Evolutionary conservation across 2,329 filamentous ascomycete species (phyloP).

Genomic region (Neonectria sp.): DNA sequence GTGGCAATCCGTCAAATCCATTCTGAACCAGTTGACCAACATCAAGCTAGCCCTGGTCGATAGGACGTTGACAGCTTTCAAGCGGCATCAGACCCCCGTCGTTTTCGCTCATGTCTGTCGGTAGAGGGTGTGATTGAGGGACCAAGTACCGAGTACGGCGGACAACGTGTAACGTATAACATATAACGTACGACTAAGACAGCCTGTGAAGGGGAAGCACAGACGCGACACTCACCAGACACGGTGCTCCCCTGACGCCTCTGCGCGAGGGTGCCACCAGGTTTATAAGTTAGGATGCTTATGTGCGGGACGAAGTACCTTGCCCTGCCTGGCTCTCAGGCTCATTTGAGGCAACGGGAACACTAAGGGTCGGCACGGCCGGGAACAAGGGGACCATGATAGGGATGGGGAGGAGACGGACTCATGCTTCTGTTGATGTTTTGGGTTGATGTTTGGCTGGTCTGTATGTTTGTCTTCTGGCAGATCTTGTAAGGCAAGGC

Average conservation of each 20-base stretch:
- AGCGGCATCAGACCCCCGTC: neutral
- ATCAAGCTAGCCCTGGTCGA: neutral
- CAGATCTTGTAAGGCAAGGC: neutral
- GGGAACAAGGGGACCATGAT: conserved; percentile 7
- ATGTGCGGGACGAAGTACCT: neutral
- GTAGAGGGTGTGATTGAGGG: neutral
- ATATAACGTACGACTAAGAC: conserved; percentile 14
- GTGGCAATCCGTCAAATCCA: neutral
- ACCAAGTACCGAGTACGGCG: conserved; percentile 14
- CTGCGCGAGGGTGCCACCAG: conserved; percentile 11
- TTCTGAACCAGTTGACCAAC: neutral
- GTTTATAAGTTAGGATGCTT: neutral
- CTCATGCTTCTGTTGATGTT: neutral
- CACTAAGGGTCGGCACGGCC: conserved; percentile 13
- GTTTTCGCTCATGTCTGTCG: neutral
- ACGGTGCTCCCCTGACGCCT: conserved; percentile 8
- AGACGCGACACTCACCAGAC: conserved; percentile 8
- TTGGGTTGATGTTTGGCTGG: neutral
- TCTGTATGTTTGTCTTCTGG: neutral
- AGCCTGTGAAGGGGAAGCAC: neutral
- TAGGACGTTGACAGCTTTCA: neutral
- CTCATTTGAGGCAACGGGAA: neutral
- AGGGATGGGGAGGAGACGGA: neutral
- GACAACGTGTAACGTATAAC: neutral
- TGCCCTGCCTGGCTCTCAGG: neutral